phyloP scores from a whole-genome alignment of 768 basidiomycete genomes.

The Harrya chromipes region DNA sequence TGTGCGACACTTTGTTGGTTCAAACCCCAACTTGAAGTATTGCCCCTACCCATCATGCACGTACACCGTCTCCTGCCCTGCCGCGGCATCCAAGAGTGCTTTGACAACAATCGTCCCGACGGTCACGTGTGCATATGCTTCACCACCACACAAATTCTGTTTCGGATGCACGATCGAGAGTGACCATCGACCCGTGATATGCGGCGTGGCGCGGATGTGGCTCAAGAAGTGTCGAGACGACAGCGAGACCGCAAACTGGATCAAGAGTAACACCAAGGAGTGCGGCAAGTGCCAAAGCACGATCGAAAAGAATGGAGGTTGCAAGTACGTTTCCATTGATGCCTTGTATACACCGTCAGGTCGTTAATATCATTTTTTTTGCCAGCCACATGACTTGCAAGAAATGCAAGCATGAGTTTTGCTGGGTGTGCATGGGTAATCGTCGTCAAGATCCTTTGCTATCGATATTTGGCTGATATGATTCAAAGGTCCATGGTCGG shows the following conservation, averaged over 20 bases:
- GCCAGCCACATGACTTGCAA: conserved; percentile 99
- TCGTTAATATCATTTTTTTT: conserved; percentile 9
- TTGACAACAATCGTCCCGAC: conserved; percentile 83
- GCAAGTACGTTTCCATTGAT: conserved; percentile 82
- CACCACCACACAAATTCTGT: conserved; percentile 75
- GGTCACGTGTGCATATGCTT: conserved; percentile 71
- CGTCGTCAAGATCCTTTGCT: conserved; percentile 19
- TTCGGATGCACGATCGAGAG: conserved; percentile 89
- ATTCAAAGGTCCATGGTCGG: conserved; percentile 83
- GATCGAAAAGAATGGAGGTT: conserved; percentile 99
- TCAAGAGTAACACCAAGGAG: conserved; percentile 99
- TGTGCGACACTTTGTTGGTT: conserved; percentile 86
- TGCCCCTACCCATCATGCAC: conserved; percentile 96
- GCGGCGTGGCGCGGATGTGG: conserved; percentile 89
- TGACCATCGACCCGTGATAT: conserved; percentile 92
- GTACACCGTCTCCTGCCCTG: conserved; percentile 85
- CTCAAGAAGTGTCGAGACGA: conserved; percentile 96
- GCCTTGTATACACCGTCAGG: conserved; percentile 63
- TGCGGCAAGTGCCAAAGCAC: conserved; percentile 95
- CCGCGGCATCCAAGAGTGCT: conserved; percentile 72
- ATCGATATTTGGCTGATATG: conserved; percentile 1
- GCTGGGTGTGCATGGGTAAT: conserved; percentile 98
- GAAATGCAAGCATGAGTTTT: conserved; percentile 98
- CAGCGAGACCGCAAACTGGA: conserved; percentile 98
- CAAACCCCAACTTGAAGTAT: conserved; percentile 80